phyloP scores from a whole-genome alignment of 2,329 filamentous ascomycete species.

The Sporothrix curviconia region DNA sequence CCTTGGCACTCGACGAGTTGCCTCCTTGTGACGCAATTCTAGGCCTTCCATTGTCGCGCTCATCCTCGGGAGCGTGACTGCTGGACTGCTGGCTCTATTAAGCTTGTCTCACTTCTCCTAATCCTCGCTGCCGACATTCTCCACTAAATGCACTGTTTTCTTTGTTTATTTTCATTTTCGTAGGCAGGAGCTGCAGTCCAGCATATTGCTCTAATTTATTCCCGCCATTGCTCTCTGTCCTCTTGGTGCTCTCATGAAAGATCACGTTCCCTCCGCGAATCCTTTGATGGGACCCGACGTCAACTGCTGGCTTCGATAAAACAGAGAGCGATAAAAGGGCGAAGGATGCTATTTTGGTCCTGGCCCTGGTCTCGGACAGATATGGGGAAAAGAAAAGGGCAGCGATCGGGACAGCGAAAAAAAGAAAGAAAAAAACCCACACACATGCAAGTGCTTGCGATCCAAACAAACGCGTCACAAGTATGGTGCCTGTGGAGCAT shows the following conservation, averaged over 20 bases:
- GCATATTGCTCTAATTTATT: not conserved
- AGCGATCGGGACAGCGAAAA: not conserved
- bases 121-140: not conserved
- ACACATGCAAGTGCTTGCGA: no score
- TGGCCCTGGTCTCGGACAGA: not conserved
- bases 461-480: no score
- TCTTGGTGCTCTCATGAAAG: not conserved
- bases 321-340: not conserved
- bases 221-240: not conserved
- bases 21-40: no score
- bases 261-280: not conserved
- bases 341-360: not conserved
- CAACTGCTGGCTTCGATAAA: not conserved
- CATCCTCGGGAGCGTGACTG: no score
- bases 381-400: not conserved
- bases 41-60: no score
- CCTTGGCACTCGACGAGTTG: no score
- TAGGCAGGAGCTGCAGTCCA: not conserved
- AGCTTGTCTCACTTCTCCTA: not conserved
- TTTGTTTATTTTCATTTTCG: not conserved
- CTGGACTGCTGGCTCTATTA: no score
- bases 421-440: not conserved
- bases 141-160: not conserved
- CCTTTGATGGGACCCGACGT: not conserved
- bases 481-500: no score